Base-by-base conservation (phyloP, 2,329 filamentous ascomycete species). In the Magnaporthales sp. region DNA sequence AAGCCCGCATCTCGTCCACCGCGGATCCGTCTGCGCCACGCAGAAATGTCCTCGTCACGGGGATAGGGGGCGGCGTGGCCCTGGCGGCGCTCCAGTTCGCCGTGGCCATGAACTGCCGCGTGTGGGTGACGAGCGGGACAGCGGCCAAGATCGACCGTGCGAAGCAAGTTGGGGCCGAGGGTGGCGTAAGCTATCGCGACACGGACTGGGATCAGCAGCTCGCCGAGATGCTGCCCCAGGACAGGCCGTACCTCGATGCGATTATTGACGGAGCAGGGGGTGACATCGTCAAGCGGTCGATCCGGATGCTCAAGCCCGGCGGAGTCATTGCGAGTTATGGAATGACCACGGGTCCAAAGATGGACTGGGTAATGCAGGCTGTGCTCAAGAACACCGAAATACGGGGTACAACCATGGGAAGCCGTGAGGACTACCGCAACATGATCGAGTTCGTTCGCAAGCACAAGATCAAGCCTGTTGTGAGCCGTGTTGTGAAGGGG, bases 261-360 rank as follows among this genome's bases (percentile, higher is more conserved):
- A 89, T 98, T 63, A 85, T 98, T 70, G 95, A 98, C 77, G 94
- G 95, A 1, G 93, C 94, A 0, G 94, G 94, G 3, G 93, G 92
- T 1, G 89, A 96, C 77, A 83, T 97, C 60, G 85, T 96, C n/a
- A 80, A 83, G 51, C 90, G 88, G 75, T 84, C 86, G 1, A 79
- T 83, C 62, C 87, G 81, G 73, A 74, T 97, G 65, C 80, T 98
- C 65, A 93, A 92, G 85, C 77, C 84, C 1, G 94, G 95, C 6
- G 95, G 93, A 66, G 83, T 94, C n/a, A 89, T 98, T 68, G 86
- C 89, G 1, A 82, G 89, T 71, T 98, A 98, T 75, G 94, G 95
- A 68, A 97, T 98, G 94, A 98, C 94, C 0, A 80, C 91, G 2
- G 81, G 83, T 0, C 93, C 94, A 1, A 92, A 90, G 79, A 94